phyloP scores from a whole-genome alignment of 2,329 filamentous ascomycete genomes.

The Pseudogymnoascus sp. region DNA sequence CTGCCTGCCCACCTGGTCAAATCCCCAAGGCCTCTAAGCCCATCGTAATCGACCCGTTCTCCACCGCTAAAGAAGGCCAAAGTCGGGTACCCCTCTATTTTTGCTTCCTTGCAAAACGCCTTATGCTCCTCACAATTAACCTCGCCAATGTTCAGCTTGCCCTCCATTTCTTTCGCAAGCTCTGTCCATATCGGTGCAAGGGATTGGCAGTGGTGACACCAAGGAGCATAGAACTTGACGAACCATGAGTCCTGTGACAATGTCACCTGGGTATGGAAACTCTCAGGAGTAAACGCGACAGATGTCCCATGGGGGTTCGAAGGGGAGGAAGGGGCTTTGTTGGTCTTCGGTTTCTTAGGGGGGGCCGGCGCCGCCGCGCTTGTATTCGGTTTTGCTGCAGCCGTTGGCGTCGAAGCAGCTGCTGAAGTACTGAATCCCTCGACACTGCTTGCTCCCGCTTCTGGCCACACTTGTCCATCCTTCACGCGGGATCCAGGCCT shows the following conservation, averaged over 20 bases:
- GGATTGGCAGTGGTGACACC: constrained; percentile 93
- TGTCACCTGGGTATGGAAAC: constrained; percentile 78
- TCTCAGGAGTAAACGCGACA: constrained; percentile 69
- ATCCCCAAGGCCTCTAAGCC: constrained; percentile 85
- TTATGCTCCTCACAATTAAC: constrained; percentile 88
- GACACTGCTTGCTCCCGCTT: constrained; percentile 51
- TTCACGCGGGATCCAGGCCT: constrained; percentile 73
- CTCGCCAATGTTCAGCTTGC: constrained; percentile 83
- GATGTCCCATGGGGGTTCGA: constrained; percentile 73
- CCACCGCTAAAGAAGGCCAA: constrained; percentile 88
- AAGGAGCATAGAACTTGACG: constrained; percentile 96
- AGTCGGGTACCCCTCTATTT: constrained; percentile 73
- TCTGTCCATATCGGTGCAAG: constrained; percentile 86
- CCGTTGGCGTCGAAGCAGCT: constrained; percentile 4
- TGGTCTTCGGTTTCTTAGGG: constrained; percentile 15
- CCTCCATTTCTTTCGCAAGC: constrained; percentile 85
- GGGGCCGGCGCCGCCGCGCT: neutral
- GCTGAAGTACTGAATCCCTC: constrained; percentile 19
- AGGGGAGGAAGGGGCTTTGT: constrained; percentile 45
- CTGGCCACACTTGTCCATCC: constrained; percentile 50
- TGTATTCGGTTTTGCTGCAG: constrained; percentile 24
- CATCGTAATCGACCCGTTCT: constrained; percentile 87
- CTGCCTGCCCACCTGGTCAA: constrained; percentile 81
- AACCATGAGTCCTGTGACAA: constrained; percentile 91
- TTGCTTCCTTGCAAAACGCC: constrained; percentile 85